Evolutionary conservation across 2,329 filamentous ascomycete species (phyloP).

Genomic region (Pseudogymnoascus sp.): DNA sequence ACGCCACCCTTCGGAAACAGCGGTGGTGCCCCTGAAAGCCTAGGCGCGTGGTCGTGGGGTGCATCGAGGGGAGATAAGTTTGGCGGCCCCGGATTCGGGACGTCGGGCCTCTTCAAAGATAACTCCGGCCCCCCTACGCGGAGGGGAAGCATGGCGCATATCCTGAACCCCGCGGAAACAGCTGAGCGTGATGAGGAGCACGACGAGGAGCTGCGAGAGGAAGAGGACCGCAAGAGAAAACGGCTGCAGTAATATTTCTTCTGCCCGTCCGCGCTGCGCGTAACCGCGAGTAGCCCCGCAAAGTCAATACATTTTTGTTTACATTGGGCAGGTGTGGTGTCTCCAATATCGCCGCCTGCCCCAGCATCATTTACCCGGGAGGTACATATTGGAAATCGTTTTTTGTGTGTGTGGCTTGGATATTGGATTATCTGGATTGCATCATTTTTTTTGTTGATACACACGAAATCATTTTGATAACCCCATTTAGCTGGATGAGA

Average conservation of each 20-base stretch:
- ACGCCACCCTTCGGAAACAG: slow-evolving; percentile 26
- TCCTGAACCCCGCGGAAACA: slow-evolving; percentile 63
- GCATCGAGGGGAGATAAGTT: slow-evolving; percentile 19
- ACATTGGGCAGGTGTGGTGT: not conserved
- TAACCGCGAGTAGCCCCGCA: not conserved
- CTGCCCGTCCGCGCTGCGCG: not conserved
- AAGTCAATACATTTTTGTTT: not conserved
- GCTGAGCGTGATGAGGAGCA: slow-evolving; percentile 58
- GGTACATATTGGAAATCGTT: slow-evolving; percentile 1
- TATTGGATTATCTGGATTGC: not conserved
- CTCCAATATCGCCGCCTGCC: not conserved
- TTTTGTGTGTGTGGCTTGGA: not conserved
- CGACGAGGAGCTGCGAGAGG: slow-evolving; percentile 53
- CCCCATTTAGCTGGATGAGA: not conserved
- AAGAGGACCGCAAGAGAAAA: slow-evolving; percentile 57
- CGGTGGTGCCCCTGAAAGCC: slow-evolving; percentile 22
- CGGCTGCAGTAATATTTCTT: slow-evolving; percentile 39
- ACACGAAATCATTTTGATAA: slow-evolving; percentile 6
- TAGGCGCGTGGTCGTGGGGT: slow-evolving; percentile 30
- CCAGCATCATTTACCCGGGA: not conserved
- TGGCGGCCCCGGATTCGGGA: slow-evolving; percentile 28
- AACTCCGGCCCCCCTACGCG: slow-evolving; percentile 55
- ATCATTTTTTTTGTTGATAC: slow-evolving; percentile 1
- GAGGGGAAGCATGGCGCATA: slow-evolving; percentile 64
- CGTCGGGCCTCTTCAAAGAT: slow-evolving; percentile 23